phyloP scores from a whole-genome alignment of 179 eudicot genomes.

The Beta lomatogona region DNA sequence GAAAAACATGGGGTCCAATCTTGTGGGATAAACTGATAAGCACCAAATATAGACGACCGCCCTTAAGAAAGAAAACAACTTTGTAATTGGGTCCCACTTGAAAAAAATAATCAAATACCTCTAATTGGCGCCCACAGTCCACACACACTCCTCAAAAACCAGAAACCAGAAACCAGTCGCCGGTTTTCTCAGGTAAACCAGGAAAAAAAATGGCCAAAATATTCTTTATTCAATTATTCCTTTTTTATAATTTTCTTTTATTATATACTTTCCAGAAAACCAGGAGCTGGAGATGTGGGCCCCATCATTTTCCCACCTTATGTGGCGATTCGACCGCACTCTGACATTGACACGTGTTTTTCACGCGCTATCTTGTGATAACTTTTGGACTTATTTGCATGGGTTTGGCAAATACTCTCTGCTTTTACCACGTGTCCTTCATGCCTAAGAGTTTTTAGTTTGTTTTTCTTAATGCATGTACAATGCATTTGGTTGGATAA shows the following conservation, averaged over 20 bases:
- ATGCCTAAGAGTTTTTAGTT: background rate
- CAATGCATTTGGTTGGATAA: background rate
- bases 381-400: conserved; percentile 28
- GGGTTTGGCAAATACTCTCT: background rate
- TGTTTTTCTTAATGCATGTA: background rate
- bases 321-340: conserved; percentile 79
- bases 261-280: conserved; percentile 49
- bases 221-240: background rate
- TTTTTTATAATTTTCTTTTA: background rate
- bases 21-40: conserved; percentile 31
- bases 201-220: background rate
- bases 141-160: background rate
- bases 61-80: background rate
- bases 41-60: conserved; percentile 23
- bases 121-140: conserved; percentile 56
- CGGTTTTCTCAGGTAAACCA: background rate
- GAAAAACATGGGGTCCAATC: conserved; percentile 23
- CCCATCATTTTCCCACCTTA: conserved; percentile 10
- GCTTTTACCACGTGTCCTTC: conserved; percentile 34
- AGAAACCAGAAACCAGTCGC: conserved; percentile 43
- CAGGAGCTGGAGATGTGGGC: conserved; percentile 45
- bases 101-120: background rate
- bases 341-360: conserved; percentile 47
- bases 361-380: conserved; percentile 53
- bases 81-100: conserved; percentile 3